Base-by-base conservation (phyloP, 345 rosid genomes). In the Draba incana region DNA sequence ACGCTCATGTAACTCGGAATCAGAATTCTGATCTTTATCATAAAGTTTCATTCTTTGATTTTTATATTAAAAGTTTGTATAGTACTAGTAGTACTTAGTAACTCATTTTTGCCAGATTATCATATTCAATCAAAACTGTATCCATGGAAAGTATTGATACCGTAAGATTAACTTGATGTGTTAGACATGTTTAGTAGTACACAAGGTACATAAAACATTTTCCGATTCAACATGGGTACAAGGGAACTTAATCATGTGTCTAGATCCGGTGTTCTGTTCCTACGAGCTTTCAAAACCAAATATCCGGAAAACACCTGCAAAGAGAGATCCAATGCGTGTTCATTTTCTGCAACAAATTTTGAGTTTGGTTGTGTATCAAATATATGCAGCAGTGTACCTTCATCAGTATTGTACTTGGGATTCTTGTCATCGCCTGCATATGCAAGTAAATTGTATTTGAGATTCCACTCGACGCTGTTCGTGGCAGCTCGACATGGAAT, bases 391-490 rank as follows among this genome's bases (percentile, higher is more conserved):
- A 48, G 3, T 70, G 6, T 33, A 92, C 98, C 98, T 90, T 91
- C 97, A 82, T 91, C 97, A 50, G 88, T 81, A 71, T 83, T 85
- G 77, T 91, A 86, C 72, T 94, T 93, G 81, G 80, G 65, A 61
- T 81, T 94, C 83, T 91, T 91, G 86, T 94, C 99, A 78, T 94
- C 97, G 25, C 99, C 99, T 15, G 99, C 98, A 72, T 82, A 91
- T 11, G 99, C 99, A 64, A 94, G 96, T 54, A 94, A 80, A 79
- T 91, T 94, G 78, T 79, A 83, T 63, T 88, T 91, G 55, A 97
- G 98, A 78, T 92, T 94, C 99, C 99, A 91, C 75, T 94, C 98
- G 16, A 94, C 98, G 4, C 97, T 94, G 55, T 94, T 94, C 99
- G 91, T 89, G 8, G 97, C 97, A 51, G 96, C 96, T 11, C 96